Evolutionary conservation across 768 basidiomycete species (phyloP).

Genomic region (Leccinellum albellum): DNA sequence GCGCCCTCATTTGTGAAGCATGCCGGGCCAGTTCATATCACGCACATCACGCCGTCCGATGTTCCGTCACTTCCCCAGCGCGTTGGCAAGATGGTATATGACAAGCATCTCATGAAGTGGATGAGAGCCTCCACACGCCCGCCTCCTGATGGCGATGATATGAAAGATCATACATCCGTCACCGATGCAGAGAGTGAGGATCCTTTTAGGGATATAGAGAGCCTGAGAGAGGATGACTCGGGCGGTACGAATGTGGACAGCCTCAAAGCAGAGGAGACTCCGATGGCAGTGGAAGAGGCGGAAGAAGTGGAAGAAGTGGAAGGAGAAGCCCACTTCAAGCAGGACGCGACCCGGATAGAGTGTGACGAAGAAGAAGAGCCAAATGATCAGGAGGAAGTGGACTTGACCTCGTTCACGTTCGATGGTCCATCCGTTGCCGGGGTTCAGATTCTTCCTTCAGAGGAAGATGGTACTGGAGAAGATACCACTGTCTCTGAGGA

Average conservation of each 20-base stretch:
- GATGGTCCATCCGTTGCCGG: conserved; percentile 56
- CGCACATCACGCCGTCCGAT: conserved; percentile 78
- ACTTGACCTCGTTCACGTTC: conserved; percentile 69
- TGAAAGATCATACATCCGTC: conserved; percentile 28
- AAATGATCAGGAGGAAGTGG: conserved; percentile 65
- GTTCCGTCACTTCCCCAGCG: conserved; percentile 70
- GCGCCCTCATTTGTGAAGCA: conserved; percentile 85
- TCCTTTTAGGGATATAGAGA: conserved; percentile 90
- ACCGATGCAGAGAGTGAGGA: conserved; percentile 67
- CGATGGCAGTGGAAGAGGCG: conserved; percentile 10
- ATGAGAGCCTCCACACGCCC: conserved; percentile 54
- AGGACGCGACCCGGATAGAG: neutral
- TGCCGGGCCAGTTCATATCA: conserved; percentile 71
- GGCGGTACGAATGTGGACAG: conserved; percentile 20
- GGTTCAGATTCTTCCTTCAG: conserved; percentile 47
- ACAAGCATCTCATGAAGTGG: conserved; percentile 82
- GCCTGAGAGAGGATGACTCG: conserved; percentile 62
- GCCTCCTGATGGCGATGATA: conserved; percentile 28
- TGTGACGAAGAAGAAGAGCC: conserved; percentile 34
- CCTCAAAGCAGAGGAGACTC: neutral
- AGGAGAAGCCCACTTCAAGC: conserved; percentile 19
- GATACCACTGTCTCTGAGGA: conserved; percentile 41
- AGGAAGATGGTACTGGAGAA: conserved; percentile 30
- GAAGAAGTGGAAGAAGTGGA: conserved; percentile 20
- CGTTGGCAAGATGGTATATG: conserved; percentile 86